Conservation (phyloP, 371 early-diverging fungal genomes). For the Dinochytrium kinnereticum region DNA sequence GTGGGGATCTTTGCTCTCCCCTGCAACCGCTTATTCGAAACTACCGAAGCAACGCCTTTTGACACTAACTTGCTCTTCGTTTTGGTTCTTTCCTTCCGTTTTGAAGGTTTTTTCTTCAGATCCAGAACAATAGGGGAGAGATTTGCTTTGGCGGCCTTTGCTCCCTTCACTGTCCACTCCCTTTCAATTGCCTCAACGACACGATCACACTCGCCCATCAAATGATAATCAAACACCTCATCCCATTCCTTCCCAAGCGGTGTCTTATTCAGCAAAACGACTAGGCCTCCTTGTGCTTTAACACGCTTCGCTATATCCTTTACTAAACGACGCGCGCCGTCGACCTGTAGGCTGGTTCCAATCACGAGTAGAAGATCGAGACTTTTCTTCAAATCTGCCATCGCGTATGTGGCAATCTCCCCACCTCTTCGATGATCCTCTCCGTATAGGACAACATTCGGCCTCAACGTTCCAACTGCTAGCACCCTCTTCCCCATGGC, state of each 20-base stretch:
- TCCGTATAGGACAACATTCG: constrained; percentile 97
- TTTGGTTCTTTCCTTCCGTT: not conserved
- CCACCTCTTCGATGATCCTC: constrained; percentile 88
- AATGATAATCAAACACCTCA: constrained; percentile 84
- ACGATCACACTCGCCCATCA: constrained; percentile 78
- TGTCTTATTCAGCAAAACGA: constrained; percentile 46
- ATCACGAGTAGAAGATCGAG: constrained; percentile 95
- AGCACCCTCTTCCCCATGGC: constrained; percentile 75
- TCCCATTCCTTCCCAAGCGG: constrained; percentile 69
- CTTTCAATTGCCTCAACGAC: constrained; percentile 30
- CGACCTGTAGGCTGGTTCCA: constrained; percentile 97
- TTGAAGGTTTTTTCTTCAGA: not conserved
- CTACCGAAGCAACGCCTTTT: too few species aligned
- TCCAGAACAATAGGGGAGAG: not conserved
- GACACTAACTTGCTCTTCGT: too few species aligned
- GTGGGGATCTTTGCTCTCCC: too few species aligned
- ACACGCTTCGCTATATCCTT: constrained; percentile 78
- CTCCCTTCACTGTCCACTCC: constrained; percentile 9
- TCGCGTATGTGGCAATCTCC: constrained; percentile 76
- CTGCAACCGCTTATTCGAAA: too few species aligned
- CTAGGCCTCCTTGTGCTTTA: constrained; percentile 32
- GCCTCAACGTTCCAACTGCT: constrained; percentile 86
- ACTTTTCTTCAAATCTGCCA: constrained; percentile 68
- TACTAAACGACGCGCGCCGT: constrained; percentile 90
- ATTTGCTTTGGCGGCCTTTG: not conserved